Base-by-base conservation (phyloP, 148 eudicot species). In the Simmondsia chinensis region DNA sequence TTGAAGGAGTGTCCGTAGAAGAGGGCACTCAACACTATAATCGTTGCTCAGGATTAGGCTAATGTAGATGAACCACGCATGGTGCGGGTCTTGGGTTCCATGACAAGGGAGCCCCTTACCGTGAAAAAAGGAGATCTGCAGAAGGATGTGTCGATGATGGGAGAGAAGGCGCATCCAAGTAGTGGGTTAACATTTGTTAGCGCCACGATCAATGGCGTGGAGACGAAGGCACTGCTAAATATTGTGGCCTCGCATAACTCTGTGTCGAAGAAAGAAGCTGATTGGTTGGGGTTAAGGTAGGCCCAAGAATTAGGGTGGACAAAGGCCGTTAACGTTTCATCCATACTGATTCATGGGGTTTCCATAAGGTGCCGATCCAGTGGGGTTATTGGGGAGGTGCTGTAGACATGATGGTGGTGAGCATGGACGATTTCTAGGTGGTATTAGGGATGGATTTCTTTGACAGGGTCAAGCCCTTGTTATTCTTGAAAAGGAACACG, bases 311-410 rank as follows among this genome's bases (percentile, higher is more conserved):
- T 3, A n/a, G 23, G 28, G 10, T 20, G 16, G 23, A 8, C 23
- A 3, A 48, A 48, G 40, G 52, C 7, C 1, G 52, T 48, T 9
- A 43, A 43, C 18, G n/a, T n/a, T n/a, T n/a, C n/a, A n/a, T n/a
- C n/a, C n/a, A n/a, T n/a, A n/a, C n/a, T n/a, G n/a, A n/a, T 43
- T 17, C 14, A 21, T 10, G 39, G 29, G 11, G 31, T 44, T 4
- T 9, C 4, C 8, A 28, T 3, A 15, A 11, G 3, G 33, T 26
- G 1, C 32, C 16, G 18, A 44, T 44, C 6, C 7, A 14, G 9
- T n/a, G 25, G 20, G 48, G 29, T 1, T 9, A 44, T 1, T 48
- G 52, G 39, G n/a, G 4, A 0, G 39, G 17, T 3, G 21, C 5
- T 6, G 8, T 20, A 7, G 9, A 33, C 9, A 4, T 32, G 0